These are phyloP conservation scores for Acanthamoeba castellanii DNA, from an alignment of 208 protist genomes.

Conservation along the genomic window DNA sequence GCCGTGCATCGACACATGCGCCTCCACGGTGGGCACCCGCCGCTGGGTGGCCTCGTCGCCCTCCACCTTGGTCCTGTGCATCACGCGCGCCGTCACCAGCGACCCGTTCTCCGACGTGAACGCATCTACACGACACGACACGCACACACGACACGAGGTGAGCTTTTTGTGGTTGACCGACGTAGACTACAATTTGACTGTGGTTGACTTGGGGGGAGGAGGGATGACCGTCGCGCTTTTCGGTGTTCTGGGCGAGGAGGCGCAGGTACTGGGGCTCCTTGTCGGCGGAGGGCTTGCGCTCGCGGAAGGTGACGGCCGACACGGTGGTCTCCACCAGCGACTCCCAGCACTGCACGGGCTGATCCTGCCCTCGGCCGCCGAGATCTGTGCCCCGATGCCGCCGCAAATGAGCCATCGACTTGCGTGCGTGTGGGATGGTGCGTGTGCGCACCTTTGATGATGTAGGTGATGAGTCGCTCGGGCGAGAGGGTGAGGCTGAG, in stretches of 20 bases:
- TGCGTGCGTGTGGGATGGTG: not conserved
- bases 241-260: conserved; percentile 4
- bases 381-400: not conserved
- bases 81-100: not conserved
- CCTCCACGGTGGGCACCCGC: conserved; percentile 22
- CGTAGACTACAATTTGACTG: too few relatives aligned
- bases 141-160: too few relatives aligned
- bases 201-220: not conserved
- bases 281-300: conserved; percentile 1
- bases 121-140: not conserved
- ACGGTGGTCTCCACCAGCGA: conserved; percentile 18
- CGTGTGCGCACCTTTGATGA: not conserved
- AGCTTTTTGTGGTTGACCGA: too few relatives aligned
- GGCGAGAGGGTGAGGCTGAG: conserved; percentile 33
- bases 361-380: conserved; percentile 30
- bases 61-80: conserved; percentile 35
- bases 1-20: not conserved
- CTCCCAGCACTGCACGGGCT: conserved; percentile 28
- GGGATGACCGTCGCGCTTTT: not conserved
- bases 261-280: conserved; percentile 45
- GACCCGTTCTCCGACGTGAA: conserved; percentile 13
- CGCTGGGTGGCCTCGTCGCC: conserved; percentile 1
- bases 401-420: not conserved
- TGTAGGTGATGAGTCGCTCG: conserved; percentile 48
- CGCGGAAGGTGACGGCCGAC: conserved; percentile 32